Conservation (phyloP, 2,329 filamentous ascomycete species). For the Scedosporium boydii region DNA sequence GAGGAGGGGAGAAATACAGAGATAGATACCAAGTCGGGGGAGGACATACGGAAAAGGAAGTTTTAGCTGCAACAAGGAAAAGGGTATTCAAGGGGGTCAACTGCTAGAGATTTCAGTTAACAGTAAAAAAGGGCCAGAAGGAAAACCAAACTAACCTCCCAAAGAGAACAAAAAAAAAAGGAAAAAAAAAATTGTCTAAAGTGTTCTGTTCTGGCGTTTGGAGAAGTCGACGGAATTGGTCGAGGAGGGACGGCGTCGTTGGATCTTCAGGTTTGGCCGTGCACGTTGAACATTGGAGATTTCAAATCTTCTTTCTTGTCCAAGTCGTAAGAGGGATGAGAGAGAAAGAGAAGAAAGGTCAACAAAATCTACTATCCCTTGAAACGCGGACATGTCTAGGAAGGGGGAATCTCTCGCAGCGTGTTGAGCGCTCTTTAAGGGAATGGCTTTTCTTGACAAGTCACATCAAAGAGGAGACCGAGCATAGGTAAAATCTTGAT, state of each 20-base stretch:
- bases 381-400: too few relatives aligned
- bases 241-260: background rate
- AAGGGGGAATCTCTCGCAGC: too few relatives aligned
- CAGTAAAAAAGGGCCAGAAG: too few relatives aligned
- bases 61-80: too few relatives aligned
- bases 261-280: background rate
- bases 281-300: background rate
- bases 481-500: too few relatives aligned
- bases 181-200: background rate
- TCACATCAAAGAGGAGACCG: too few relatives aligned
- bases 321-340: background rate
- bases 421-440: too few relatives aligned
- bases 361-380: background rate
- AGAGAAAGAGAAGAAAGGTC: background rate
- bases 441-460: too few relatives aligned
- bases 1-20: background rate
- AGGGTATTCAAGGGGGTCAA: too few relatives aligned
- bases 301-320: background rate
- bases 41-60: background rate
- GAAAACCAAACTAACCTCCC: too few relatives aligned
- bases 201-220: slow-evolving; percentile 5
- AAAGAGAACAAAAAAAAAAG: background rate
- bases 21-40: background rate
- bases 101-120: too few relatives aligned
- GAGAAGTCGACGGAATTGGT: background rate